Evolutionary conservation across 73 alveolate genomes (phyloP), one percentile per base, ranked within the genome.

Genomic region (Paramecium bursaria): DNA sequence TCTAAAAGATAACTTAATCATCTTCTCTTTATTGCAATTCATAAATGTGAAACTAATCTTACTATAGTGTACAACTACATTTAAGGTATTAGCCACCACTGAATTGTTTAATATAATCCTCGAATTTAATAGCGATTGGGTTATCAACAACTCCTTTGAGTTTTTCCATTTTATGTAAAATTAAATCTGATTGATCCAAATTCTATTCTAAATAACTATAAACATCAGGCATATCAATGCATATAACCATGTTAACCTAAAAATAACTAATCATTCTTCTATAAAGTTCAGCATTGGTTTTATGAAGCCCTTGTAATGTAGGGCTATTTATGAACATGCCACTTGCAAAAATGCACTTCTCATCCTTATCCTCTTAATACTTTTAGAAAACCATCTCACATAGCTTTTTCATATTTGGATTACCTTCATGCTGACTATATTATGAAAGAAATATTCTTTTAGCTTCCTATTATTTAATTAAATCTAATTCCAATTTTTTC

Each of bases 311-410:
- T 19, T 39, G 19, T n/a, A 67, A 67, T 25, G 26, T 67, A 30
- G 82, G 82, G 27, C 82, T 39, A 67, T 67, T 67, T 9, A 67
- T 57, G 44, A 67, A 67, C 14, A 67, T n/a, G 1, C 82, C 82
- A 19, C 82, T 67, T 15, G 82, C 82, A 67, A 21, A 67, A 2
- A 67, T 67, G n/a, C 44, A 53, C 21, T 67, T 67, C 22, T 67
- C 53, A 67, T 67, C 82, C 44, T 67, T 67, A 42, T 67, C 82
- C 44, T 67, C 82, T 42, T 67, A 42, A 2, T 42, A 42, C 33
- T 67, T 67, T 35, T 25, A 39, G 14, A 39, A 67, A 6, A 67
- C n/a, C 22, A 35, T 21, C 21, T 67, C 82, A 67, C 82, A 35
- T 2, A 67, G 22, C 33, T 57, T 57, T 19, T 57, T 50, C 33